Evolutionary conservation across 1,139 yeast genomes (phyloP).

Genomic region (Hemisphaericaspora xylanilytica): DNA sequence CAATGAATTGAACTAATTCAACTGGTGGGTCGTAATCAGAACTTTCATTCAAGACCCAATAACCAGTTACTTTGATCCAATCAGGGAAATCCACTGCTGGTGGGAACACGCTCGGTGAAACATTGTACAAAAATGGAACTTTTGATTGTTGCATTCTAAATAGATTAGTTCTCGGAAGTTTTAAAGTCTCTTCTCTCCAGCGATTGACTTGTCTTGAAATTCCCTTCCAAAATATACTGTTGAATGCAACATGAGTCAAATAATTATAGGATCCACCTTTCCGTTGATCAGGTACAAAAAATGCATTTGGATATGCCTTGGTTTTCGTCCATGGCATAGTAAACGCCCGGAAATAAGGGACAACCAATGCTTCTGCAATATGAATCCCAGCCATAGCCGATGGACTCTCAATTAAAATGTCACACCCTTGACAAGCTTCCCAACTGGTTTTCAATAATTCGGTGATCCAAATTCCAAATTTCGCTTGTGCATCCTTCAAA

Average conservation of each 20-base stretch:
- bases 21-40: conserved; percentile 63
- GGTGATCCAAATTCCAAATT: conserved; percentile 77
- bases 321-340: conserved; percentile 99
- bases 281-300: conserved; percentile 89
- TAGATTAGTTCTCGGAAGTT: conserved; percentile 66
- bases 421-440: conserved; percentile 83
- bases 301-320: conserved; percentile 94
- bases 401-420: conserved; percentile 86
- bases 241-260: conserved; percentile 88
- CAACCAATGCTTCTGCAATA: conserved; percentile 85
- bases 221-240: conserved; percentile 91
- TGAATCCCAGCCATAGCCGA: conserved; percentile 96
- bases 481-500: conserved; percentile 75
- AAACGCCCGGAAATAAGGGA: conserved; percentile 91
- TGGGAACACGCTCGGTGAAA: conserved; percentile 84
- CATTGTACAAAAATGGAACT: conserved; percentile 85
- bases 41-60: conserved; percentile 88
- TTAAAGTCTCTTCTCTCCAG: conserved; percentile 74
- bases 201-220: conserved; percentile 83
- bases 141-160: conserved; percentile 69
- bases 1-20: conserved; percentile 58
- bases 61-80: conserved; percentile 93
- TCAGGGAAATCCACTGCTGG: conserved; percentile 93
- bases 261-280: conserved; percentile 91
- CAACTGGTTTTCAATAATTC: conserved; percentile 71